A percentile compares a stretch with the other conserved stretches of the same genome.
Evolutionary conservation across 2,329 filamentous ascomycete species (phyloP).

Genomic region (Triangularia setosa): DNA sequence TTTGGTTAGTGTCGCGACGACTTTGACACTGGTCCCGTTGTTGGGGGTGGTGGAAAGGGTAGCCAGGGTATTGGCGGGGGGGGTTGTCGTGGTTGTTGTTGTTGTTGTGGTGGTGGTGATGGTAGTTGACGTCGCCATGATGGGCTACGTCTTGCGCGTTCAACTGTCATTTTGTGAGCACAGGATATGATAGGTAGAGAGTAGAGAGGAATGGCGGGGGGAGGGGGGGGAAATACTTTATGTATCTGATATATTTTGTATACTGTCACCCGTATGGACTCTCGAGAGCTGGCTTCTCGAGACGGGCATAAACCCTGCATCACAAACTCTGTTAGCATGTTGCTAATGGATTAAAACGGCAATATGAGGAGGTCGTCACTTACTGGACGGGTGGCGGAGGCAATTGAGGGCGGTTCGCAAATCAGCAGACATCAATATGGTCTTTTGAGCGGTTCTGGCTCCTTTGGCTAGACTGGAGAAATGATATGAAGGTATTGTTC

Average conservation of each 20-base stretch:
- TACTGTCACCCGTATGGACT: constrained; percentile 55
- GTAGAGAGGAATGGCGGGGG: neutral
- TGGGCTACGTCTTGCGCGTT: constrained; percentile 26
- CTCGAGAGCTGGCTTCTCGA: constrained; percentile 52
- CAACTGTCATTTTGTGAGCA: neutral
- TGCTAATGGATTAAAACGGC: neutral
- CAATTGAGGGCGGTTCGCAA: constrained; percentile 53
- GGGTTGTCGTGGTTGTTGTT: neutral
- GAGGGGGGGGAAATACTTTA: constrained; percentile 16
- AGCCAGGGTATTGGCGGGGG: neutral
- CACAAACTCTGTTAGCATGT: neutral
- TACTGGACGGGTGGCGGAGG: constrained; percentile 49
- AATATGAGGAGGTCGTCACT: neutral
- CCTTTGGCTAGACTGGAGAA: constrained; percentile 14
- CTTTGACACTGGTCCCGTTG: constrained; percentile 21
- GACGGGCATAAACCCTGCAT: constrained; percentile 50
- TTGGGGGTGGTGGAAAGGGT: constrained; percentile 10
- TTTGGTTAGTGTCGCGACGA: constrained; percentile 30
- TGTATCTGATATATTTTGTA: constrained; percentile 48
- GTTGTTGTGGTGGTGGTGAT: constrained; percentile 8
- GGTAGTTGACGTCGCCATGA: constrained; percentile 42
- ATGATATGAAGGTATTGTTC: constrained; percentile 12
- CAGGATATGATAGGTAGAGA: neutral
- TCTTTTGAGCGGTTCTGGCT: constrained; percentile 26
- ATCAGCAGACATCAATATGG: constrained; percentile 59